A percentile compares a stretch with the other conserved stretches of the same genome.
phyloP scores from a whole-genome alignment of 164 flowering plant genomes.

The Euptelea pleiosperma region DNA sequence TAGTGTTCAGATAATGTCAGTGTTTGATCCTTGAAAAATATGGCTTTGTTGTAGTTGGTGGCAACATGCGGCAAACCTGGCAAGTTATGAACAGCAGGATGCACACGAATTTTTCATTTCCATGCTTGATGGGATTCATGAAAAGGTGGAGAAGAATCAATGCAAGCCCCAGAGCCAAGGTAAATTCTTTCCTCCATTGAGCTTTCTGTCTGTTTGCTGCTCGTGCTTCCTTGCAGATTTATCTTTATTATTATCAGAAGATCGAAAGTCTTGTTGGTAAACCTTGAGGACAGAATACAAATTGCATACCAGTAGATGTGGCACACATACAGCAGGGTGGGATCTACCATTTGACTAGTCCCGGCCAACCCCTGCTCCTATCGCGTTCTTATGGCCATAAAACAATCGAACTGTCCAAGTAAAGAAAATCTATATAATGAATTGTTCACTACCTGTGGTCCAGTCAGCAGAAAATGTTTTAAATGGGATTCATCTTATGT shows the following conservation, averaged over 20 bases:
- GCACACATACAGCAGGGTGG: no score
- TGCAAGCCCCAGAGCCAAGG: conserved; percentile 59
- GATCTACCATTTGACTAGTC: background rate
- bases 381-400: background rate
- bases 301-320: no score
- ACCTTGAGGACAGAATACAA: no score
- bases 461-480: no score
- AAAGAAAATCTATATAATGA: no score
- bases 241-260: background rate
- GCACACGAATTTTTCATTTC: conserved; percentile 96
- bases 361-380: background rate
- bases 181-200: conserved; percentile 22
- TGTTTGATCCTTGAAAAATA: conserved; percentile 14
- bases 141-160: conserved; percentile 58
- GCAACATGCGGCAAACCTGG: conserved; percentile 89
- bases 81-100: conserved; percentile 96
- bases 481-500: no score
- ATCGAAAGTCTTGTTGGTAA: no score
- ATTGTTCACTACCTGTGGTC: no score
- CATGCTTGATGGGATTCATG: conserved; percentile 87
- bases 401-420: no score
- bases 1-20: conserved; percentile 7
- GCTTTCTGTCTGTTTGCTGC: conserved; percentile 2
- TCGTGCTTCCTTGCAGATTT: background rate
- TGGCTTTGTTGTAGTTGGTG: conserved; percentile 73